Percentiles rank a stretch among this genome's conserved stretches.
phyloP scores from a whole-genome alignment of 495 filamentous ascomycete genomes.

The Penicillium nucicola region DNA sequence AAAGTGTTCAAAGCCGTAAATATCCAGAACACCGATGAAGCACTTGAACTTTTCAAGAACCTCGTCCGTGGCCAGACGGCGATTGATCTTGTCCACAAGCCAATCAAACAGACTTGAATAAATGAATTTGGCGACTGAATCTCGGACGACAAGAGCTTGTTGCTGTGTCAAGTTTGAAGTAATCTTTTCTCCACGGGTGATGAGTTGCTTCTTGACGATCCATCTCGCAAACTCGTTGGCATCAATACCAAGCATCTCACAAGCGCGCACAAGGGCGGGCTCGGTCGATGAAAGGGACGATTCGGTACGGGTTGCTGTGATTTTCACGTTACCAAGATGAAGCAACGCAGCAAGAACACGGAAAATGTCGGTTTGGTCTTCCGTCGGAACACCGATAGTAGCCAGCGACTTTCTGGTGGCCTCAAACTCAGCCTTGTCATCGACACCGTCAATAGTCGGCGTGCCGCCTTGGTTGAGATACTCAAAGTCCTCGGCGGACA shows the following conservation, averaged over 20 bases:
- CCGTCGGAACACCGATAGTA: constrained; percentile 78
- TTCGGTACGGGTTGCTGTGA: constrained; percentile 83
- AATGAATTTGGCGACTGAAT: constrained; percentile 98
- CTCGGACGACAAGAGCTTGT: constrained; percentile 90
- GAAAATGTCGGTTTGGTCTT: constrained; percentile 81
- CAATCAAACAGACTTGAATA: constrained; percentile 99
- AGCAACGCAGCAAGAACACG: constrained; percentile 86
- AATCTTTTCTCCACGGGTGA: constrained; percentile 96
- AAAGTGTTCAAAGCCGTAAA: constrained; percentile 99
- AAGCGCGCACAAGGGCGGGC: constrained; percentile 75
- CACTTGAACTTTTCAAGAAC: constrained; percentile 76
- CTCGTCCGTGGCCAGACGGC: constrained; percentile 82
- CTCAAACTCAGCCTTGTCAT: constrained; percentile 89
- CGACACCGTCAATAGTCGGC: constrained; percentile 89
- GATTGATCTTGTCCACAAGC: constrained; percentile 95
- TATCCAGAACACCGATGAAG: constrained; percentile 99
- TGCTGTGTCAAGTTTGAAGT: constrained; percentile 93
- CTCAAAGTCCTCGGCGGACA: constrained; percentile 84
- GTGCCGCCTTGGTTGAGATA: constrained; percentile 95
- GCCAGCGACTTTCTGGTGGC: constrained; percentile 80
- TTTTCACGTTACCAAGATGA: constrained; percentile 95
- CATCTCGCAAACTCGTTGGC: constrained; percentile 89
- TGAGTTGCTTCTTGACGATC: constrained; percentile 98
- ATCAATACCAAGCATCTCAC: constrained; percentile 85
- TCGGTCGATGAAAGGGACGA: constrained; percentile 79